Evolutionary conservation across 805 yeast species (phyloP).

Genomic region (Myxozyma udenii): DNA sequence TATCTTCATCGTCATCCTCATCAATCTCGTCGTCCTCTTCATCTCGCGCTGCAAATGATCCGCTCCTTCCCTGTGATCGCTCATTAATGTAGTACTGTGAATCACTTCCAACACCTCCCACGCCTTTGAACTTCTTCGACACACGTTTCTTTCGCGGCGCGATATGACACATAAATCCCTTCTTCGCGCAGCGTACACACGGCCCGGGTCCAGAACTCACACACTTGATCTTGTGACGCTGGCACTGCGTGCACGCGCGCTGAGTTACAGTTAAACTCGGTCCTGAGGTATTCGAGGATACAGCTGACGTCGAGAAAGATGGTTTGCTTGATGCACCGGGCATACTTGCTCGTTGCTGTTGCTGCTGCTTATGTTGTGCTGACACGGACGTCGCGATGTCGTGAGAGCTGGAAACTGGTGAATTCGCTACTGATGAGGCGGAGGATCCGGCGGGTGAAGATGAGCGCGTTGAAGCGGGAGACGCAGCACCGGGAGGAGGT

Average conservation of each 20-base stretch:
- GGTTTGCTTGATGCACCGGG: too few species aligned
- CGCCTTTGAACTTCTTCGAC: slow-evolving; percentile 10
- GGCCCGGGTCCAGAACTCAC: slow-evolving; percentile 15
- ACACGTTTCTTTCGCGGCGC: slow-evolving; percentile 26
- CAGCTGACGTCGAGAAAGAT: neutral
- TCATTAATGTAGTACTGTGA: too few species aligned
- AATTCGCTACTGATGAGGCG: too few species aligned
- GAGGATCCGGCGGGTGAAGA: neutral
- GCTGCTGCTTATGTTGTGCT: too few species aligned
- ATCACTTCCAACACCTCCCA: too few species aligned
- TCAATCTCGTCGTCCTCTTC: too few species aligned
- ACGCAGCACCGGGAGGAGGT: neutral
- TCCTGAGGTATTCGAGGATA: neutral
- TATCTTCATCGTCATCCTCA: too few species aligned
- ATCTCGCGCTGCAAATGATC: too few species aligned
- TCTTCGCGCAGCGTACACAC: slow-evolving; percentile 23
- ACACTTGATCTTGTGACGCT: slow-evolving; percentile 26
- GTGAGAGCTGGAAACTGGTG: too few species aligned
- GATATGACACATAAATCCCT: slow-evolving; percentile 21
- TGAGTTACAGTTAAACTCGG: slow-evolving; percentile 7
- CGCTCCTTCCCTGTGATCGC: too few species aligned
- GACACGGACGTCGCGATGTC: too few species aligned
- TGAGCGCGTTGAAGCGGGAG: neutral
- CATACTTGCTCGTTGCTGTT: too few species aligned
- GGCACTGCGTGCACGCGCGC: slow-evolving; percentile 28